These are phyloP conservation scores for Sabuloglossum arenarium DNA, from an alignment of 495 filamentous ascomycete genomes.

Conservation along the genomic window DNA sequence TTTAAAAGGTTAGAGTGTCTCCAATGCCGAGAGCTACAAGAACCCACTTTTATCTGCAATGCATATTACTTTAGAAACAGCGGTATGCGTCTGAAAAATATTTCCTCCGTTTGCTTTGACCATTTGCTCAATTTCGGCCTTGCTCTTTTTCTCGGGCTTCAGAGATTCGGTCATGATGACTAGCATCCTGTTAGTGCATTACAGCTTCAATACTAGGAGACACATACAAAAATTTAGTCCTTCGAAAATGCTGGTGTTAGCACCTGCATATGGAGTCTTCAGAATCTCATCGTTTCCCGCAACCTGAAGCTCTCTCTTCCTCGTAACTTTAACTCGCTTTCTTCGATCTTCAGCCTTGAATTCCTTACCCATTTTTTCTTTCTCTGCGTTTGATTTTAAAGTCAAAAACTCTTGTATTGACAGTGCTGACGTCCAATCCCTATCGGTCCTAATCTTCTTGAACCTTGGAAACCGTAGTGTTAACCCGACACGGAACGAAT, in stretches of 20 bases:
- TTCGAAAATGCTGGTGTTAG: slow-evolving; percentile 41
- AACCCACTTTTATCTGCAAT: slow-evolving; percentile 54
- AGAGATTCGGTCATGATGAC: slow-evolving; percentile 40
- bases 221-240: slow-evolving; percentile 55
- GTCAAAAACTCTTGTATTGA: slow-evolving; percentile 56
- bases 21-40: not conserved
- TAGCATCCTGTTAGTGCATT: slow-evolving; percentile 13
- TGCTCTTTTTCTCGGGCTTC: slow-evolving; percentile 42
- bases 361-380: slow-evolving; percentile 50
- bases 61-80: slow-evolving; percentile 37
- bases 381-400: slow-evolving; percentile 49
- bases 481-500: slow-evolving; percentile 52
- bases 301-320: slow-evolving; percentile 50
- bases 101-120: slow-evolving; percentile 78
- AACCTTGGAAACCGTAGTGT: slow-evolving; percentile 90
- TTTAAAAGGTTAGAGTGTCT: slow-evolving; percentile 2
- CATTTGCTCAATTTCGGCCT: slow-evolving; percentile 63
- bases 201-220: slow-evolving; percentile 19
- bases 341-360: slow-evolving; percentile 65
- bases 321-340: slow-evolving; percentile 36
- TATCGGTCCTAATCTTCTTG: slow-evolving; percentile 60
- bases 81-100: slow-evolving; percentile 50
- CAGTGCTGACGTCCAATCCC: slow-evolving; percentile 62
- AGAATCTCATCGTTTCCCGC: slow-evolving; percentile 39
- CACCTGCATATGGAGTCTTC: slow-evolving; percentile 30